Evolutionary conservation across 2,329 filamentous ascomycete genomes (phyloP).

Genomic region (Berkeleyomyces rouxiae): DNA sequence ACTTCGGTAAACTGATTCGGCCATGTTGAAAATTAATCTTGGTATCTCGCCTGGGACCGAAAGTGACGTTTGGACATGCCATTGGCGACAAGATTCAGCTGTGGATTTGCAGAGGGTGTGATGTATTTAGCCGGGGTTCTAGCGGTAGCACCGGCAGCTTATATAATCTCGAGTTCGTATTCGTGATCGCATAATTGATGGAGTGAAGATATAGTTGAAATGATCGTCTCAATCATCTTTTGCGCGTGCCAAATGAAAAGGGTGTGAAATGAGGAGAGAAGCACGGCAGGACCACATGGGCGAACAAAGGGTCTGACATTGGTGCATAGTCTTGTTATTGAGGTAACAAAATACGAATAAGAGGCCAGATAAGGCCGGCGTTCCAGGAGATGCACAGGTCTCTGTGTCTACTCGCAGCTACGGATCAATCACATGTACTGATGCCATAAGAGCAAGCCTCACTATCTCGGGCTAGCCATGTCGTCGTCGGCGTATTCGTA

Average conservation of each 20-base stretch:
- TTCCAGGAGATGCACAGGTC: too few relatives aligned
- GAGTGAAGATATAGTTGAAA: neutral
- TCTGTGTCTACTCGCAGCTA: too few relatives aligned
- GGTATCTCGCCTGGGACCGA: neutral
- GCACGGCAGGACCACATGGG: too few relatives aligned
- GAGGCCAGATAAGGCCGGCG: too few relatives aligned
- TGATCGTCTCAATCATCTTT: too few relatives aligned
- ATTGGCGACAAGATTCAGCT: neutral
- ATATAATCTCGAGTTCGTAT: constrained; percentile 16
- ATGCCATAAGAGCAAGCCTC: too few relatives aligned
- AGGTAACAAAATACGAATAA: too few relatives aligned
- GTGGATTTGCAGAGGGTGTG: neutral
- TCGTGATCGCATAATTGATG: constrained; percentile 9
- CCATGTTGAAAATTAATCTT: constrained; percentile 28
- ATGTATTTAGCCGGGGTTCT: constrained; percentile 2
- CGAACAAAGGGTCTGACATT: too few relatives aligned
- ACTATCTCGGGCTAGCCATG: too few relatives aligned
- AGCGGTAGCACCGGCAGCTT: neutral
- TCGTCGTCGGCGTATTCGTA: too few relatives aligned
- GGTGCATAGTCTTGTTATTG: too few relatives aligned
- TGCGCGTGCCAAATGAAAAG: neutral
- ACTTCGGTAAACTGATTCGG: constrained; percentile 61
- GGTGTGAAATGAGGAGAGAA: neutral
- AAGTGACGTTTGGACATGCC: neutral
- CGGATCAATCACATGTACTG: too few relatives aligned